Percentiles rank a stretch among this genome's conserved stretches.
Evolutionary conservation across 2,329 filamentous ascomycete species (phyloP).

Genomic region (Lasiodiplodia hormozganensis): DNA sequence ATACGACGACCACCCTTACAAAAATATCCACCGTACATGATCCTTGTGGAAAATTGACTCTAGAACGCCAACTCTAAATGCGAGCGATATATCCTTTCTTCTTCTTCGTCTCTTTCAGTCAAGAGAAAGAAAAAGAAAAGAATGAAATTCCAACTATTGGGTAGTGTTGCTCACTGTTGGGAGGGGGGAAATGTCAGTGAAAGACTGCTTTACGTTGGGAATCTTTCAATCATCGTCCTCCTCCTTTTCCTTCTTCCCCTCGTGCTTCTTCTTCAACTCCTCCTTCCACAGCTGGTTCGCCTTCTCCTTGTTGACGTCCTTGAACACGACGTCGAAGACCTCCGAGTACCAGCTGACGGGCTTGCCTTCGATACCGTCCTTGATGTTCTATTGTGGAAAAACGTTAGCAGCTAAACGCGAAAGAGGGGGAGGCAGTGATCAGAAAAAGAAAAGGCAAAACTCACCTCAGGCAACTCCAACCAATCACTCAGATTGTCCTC

Average conservation of each 20-base stretch:
- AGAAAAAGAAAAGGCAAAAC: conserved; percentile 46
- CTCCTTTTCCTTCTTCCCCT: background rate
- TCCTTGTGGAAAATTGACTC: background rate
- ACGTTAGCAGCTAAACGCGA: background rate
- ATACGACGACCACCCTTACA: background rate
- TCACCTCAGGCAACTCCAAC: conserved; percentile 93
- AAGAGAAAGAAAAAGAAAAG: background rate
- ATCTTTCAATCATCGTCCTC: conserved; percentile 16
- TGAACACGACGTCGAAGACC: conserved; percentile 91
- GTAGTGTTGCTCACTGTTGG: background rate
- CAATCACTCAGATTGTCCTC: conserved; percentile 96
- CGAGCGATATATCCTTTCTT: conserved; percentile 6
- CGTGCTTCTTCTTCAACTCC: conserved; percentile 59
- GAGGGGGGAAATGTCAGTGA: background rate
- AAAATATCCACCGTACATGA: background rate
- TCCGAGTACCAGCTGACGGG: conserved; percentile 94
- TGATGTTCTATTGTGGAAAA: conserved; percentile 78
- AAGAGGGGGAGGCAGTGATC: conserved; percentile 14
- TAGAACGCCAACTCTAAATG: conserved; percentile 26
- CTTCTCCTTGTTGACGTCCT: conserved; percentile 73
- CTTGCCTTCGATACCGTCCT: conserved; percentile 90
- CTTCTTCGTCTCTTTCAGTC: background rate
- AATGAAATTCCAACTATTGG: background rate
- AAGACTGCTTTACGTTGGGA: background rate
- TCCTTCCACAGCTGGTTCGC: conserved; percentile 77